Conservation (phyloP, 2,329 filamentous ascomycete genomes). For the Kalmusia sp. region DNA sequence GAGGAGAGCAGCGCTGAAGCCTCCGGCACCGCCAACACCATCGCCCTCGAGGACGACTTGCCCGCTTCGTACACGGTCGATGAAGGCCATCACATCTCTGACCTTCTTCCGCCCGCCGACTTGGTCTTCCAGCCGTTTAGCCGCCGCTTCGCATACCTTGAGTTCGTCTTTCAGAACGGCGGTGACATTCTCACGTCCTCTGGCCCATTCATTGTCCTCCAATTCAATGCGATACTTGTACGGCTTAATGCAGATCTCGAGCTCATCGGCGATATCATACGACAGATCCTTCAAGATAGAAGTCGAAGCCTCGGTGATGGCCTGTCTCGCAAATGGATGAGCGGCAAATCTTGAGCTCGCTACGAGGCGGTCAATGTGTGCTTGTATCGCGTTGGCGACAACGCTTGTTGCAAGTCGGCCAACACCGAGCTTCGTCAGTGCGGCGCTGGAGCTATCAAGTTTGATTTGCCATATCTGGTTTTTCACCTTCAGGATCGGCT, state of each 20-base stretch:
- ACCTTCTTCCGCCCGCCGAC: conserved; percentile 86
- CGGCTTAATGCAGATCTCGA: conserved; percentile 98
- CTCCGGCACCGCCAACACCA: conserved; percentile 83
- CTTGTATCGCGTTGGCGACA: conserved; percentile 85
- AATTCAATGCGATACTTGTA: conserved; percentile 99
- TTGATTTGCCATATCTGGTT: conserved; percentile 93
- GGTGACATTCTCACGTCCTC: conserved; percentile 82
- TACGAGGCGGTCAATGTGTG: conserved; percentile 80
- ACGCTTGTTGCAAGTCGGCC: conserved; percentile 91
- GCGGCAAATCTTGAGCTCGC: conserved; percentile 81
- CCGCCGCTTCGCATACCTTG: conserved; percentile 79
- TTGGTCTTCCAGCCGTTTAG: conserved; percentile 75
- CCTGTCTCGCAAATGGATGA: conserved; percentile 90
- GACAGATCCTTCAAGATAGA: conserved; percentile 92
- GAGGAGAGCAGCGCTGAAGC: conserved; percentile 89
- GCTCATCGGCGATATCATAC: conserved; percentile 96
- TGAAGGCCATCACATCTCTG: conserved; percentile 86
- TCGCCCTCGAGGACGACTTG: conserved; percentile 86
- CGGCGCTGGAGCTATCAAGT: conserved; percentile 88
- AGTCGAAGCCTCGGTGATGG: conserved; percentile 90
- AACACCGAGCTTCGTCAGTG: conserved; percentile 91
- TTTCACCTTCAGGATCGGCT: conserved; percentile 72
- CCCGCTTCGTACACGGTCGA: conserved; percentile 87
- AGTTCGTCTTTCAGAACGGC: conserved; percentile 87
- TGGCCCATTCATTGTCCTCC: conserved; percentile 85